Percentiles rank a stretch among this genome's conserved stretches.
Evolutionary conservation across 345 rosid species (phyloP).

Genomic region (Eucalyptus decipiens): DNA sequence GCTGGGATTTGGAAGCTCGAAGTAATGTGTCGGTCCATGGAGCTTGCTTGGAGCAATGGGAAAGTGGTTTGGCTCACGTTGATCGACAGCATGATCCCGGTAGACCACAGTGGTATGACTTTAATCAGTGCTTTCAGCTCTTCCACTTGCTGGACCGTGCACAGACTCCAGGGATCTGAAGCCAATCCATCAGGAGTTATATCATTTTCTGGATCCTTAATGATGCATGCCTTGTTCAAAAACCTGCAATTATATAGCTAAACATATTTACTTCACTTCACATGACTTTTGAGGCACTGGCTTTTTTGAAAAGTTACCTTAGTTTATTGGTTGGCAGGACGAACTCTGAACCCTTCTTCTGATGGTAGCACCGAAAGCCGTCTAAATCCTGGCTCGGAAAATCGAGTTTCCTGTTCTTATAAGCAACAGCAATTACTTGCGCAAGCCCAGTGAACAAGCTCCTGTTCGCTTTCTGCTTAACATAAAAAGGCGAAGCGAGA

Average conservation of each 20-base stretch:
- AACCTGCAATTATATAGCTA: conserved; percentile 20
- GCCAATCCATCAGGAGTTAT: conserved; percentile 51
- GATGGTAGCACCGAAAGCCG: neutral
- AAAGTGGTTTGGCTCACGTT: conserved; percentile 52
- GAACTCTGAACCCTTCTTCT: neutral
- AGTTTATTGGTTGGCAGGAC: conserved; percentile 7
- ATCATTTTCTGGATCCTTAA: conserved; percentile 32
- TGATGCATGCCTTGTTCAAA: conserved; percentile 60
- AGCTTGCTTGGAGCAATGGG: conserved; percentile 50
- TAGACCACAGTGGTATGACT: conserved; percentile 62
- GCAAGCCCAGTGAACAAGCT: conserved; percentile 11
- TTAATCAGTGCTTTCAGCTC: conserved; percentile 63
- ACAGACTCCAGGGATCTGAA: conserved; percentile 58
- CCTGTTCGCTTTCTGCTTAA: conserved; percentile 3
- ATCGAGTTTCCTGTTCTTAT: neutral
- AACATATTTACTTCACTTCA: neutral
- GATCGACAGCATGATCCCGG: conserved; percentile 61
- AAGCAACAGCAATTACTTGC: conserved; percentile 5
- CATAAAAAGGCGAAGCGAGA: conserved; percentile 6
- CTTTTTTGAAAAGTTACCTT: conserved; percentile 18
- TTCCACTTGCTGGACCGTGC: conserved; percentile 72
- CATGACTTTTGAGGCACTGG: neutral
- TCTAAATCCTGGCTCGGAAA: neutral
- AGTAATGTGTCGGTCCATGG: conserved; percentile 53
- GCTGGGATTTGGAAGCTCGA: conserved; percentile 65